phyloP scores from a whole-genome alignment of 2,329 filamentous ascomycete species.

The Aureobasidium namibiae region DNA sequence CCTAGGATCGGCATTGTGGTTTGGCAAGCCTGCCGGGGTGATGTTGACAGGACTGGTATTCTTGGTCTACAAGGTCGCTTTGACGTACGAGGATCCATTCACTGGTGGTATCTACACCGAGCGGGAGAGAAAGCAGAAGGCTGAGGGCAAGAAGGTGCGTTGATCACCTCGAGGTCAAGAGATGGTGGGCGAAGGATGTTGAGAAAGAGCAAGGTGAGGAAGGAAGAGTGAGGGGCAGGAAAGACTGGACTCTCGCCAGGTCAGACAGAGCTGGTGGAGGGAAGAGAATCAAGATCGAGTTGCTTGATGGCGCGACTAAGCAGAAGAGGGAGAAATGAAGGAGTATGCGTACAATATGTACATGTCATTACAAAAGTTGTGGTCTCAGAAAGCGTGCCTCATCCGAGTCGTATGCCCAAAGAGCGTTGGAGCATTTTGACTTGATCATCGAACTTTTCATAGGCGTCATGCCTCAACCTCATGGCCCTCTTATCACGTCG shows the following conservation, averaged over 20 bases:
- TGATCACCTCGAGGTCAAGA: background rate
- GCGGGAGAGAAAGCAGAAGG: constrained; percentile 50
- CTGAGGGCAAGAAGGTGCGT: constrained; percentile 21
- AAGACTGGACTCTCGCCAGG: background rate
- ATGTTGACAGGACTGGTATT: constrained; percentile 68
- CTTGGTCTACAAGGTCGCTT: constrained; percentile 69
- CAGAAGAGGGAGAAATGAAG: background rate
- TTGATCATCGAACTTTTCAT: constrained; percentile 59
- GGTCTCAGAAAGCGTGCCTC: background rate
- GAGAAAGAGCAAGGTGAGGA: constrained; percentile 14
- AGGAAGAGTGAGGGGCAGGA: background rate
- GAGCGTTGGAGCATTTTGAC: constrained; percentile 66
- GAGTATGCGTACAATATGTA: background rate
- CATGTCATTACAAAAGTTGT: background rate
- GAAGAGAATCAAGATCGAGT: background rate
- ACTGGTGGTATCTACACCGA: constrained; percentile 88
- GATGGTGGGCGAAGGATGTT: background rate
- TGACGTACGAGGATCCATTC: constrained; percentile 88
- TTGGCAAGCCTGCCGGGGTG: constrained; percentile 79
- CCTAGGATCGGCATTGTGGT: constrained; percentile 74
- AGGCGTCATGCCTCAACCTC: constrained; percentile 33
- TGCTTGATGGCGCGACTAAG: background rate
- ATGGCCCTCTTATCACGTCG: constrained; percentile 19
- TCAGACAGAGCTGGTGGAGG: background rate
- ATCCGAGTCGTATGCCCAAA: constrained; percentile 51